Conservation (phyloP, 2,329 filamentous ascomycete genomes). For the Cryphonectria japonica region DNA sequence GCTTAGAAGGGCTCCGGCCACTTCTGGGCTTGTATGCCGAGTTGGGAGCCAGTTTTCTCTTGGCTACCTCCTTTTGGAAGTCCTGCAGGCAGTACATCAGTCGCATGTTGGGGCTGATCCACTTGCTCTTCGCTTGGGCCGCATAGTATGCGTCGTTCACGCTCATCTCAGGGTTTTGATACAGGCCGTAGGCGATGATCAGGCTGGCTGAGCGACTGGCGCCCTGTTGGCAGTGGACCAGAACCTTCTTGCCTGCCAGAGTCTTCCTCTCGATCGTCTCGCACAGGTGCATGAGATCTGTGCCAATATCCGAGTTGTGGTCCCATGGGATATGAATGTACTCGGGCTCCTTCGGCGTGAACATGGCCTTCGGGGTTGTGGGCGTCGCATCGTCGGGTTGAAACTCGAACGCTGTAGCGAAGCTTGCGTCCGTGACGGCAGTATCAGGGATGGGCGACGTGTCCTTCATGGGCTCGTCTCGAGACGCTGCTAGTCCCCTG, state of each 20-base stretch:
- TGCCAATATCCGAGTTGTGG: constrained; percentile 83
- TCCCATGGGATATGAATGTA: constrained; percentile 90
- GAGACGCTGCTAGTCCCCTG: constrained; percentile 35
- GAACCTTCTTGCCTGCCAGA: constrained; percentile 74
- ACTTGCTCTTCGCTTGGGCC: constrained; percentile 79
- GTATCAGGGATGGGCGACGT: constrained; percentile 58
- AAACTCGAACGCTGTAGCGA: constrained; percentile 64
- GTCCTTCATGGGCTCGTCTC: constrained; percentile 35
- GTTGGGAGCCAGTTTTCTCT: constrained; percentile 49
- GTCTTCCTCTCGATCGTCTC: constrained; percentile 75
- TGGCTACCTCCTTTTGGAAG: constrained; percentile 68
- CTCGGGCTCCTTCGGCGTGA: constrained; percentile 63
- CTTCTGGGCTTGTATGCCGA: constrained; percentile 54
- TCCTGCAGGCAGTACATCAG: constrained; percentile 88
- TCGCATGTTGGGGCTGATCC: constrained; percentile 92
- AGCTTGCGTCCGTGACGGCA: constrained; percentile 60
- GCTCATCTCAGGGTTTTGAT: constrained; percentile 73
- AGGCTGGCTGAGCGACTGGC: constrained; percentile 84
- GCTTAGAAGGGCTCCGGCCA: constrained; percentile 62
- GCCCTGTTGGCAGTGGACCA: constrained; percentile 85
- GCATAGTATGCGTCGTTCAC: constrained; percentile 84
- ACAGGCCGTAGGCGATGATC: constrained; percentile 84
- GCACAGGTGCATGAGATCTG: constrained; percentile 75
- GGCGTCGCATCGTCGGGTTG: constrained; percentile 52
- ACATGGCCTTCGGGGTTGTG: constrained; percentile 60